Percentiles rank a stretch among this genome's conserved stretches.
These are phyloP conservation scores for Apiospora malaysiana DNA, from an alignment of 2,329 filamentous ascomycete genomes.

Conservation along the genomic window DNA sequence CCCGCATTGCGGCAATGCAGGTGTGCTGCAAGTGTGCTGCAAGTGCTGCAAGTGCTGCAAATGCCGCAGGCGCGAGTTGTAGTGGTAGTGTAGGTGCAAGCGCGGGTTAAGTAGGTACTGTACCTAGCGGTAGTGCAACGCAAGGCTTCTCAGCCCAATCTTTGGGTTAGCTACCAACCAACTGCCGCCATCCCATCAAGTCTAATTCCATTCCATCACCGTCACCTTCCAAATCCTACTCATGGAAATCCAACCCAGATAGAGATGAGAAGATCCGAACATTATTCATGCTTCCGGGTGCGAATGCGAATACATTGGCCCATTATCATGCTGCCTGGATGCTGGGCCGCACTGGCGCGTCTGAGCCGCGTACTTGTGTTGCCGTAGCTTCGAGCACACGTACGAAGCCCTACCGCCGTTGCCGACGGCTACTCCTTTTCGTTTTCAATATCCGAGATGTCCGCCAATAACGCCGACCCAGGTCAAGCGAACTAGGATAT, in stretches of 20 bases:
- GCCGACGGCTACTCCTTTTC: background rate
- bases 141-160: too few relatives aligned
- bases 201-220: background rate
- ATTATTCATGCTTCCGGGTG: background rate
- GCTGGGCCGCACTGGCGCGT: conserved; percentile 5
- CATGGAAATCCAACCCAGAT: background rate
- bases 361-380: background rate
- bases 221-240: background rate
- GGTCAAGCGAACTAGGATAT: background rate
- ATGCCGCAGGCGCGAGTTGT: too few relatives aligned
- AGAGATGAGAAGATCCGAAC: background rate
- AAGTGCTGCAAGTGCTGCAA: too few relatives aligned
- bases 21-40: too few relatives aligned
- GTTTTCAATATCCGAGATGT: background rate
- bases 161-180: too few relatives aligned
- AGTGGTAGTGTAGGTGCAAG: too few relatives aligned
- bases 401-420: background rate
- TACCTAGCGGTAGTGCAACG: too few relatives aligned
- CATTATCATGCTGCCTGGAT: background rate
- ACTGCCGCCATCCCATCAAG: background rate
- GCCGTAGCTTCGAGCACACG: background rate
- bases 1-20: background rate
- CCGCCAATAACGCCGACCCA: background rate
- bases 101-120: too few relatives aligned
- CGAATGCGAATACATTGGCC: background rate